Evolutionary conservation across 257 asterid species (phyloP), one percentile per base, ranked within the genome.

Genomic region (Scutellaria minor): DNA sequence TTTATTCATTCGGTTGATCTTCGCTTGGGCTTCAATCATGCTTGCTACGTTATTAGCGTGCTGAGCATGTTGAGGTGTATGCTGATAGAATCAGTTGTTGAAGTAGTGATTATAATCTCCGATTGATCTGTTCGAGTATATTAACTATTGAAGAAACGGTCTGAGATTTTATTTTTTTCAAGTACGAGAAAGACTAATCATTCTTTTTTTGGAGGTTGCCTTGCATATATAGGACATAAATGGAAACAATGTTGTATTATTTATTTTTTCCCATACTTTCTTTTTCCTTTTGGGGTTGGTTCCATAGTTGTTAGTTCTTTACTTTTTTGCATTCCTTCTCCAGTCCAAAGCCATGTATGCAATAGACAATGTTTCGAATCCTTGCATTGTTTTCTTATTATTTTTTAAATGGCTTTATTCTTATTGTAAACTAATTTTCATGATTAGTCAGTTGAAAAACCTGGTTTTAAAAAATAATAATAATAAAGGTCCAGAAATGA

Each of bases 41-140:
- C 12, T 46, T 58, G 75, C 59, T 56, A 48, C 54, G 7, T 70
- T 45, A 7, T 58, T 47, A 24, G 52, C 48, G 24, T 35, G 27
- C 27, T 24, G 27, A 24, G 27, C 27, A 24, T 18, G 14, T 24
- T 71, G 52, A 47, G 69, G 41, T 20, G 44, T 61, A 48, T 72
- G 42, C 66, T 64, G 73, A 35, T 44, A 46, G 13, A 31, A 31
- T 31, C 37, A 31, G 5, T 31, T 31, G n/a, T 45, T 41, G 9
- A 14, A 35, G 27, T 20, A 9, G 51, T 64, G 51, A 58, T 51
- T 64, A 18, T 41, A 53, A 62, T 3, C 78, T 22, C 58, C 50
- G 24, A 41, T 31, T 42, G 15, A 44, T 55, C 47, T 44, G 53
- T 11, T 47, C 53, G 4, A 47, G 53, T 45, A 45, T 45, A 0